Base-by-base conservation (phyloP, 129 eudicot genomes). In the Artemisia argyi region DNA sequence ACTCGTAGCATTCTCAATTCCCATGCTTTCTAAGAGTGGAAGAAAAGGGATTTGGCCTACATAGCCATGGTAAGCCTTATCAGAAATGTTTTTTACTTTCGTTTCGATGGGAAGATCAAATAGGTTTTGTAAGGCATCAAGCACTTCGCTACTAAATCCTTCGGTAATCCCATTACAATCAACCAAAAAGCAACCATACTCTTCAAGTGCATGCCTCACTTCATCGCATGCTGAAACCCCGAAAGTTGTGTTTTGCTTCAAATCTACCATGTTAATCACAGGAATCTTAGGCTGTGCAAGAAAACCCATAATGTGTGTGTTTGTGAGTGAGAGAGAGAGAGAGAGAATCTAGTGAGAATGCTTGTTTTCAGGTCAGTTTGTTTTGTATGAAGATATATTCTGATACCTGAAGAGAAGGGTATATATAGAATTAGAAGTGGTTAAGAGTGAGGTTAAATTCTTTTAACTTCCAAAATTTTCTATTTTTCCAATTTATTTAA, bases 181-280 rank as follows among this genome's bases (percentile, higher is more conserved):
- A 57, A 71, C 82, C 30, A 88, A 52, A 52, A 88, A 88, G 44
- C 84, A 88, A 7, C 94, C 95, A 73, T 74, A 80, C 39, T 88
- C 95, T 85, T 88, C 90, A 39, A 85, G 88, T 30, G 95, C 88
- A 54, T 67, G 72, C 59, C 79, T 75, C 58, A 84, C 83, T n/a
- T 68, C 19, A 52, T 35, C 51, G 76, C 87, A 65, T 48, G 72
- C 55, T 46, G 65, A 18, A 18, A 17, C 30, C 79, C 84, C 71
- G n/a, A 75, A 65, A 68, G 14, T 26, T 57, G 83, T 60, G 39
- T n/a, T 81, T 30, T 78, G 80, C 61, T 74, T 77, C 79, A 75
- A 16, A 58, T 68, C 79, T 71, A 58, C 75, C 48, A 77, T 69
- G 64, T 85, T 52, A 20, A 85, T 50, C 24, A 72, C 77, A 61